A percentile compares a stretch with the other conserved stretches of the same genome.
Evolutionary conservation across 768 basidiomycete genomes (phyloP).

Genomic region (Coprinellus micaceus): DNA sequence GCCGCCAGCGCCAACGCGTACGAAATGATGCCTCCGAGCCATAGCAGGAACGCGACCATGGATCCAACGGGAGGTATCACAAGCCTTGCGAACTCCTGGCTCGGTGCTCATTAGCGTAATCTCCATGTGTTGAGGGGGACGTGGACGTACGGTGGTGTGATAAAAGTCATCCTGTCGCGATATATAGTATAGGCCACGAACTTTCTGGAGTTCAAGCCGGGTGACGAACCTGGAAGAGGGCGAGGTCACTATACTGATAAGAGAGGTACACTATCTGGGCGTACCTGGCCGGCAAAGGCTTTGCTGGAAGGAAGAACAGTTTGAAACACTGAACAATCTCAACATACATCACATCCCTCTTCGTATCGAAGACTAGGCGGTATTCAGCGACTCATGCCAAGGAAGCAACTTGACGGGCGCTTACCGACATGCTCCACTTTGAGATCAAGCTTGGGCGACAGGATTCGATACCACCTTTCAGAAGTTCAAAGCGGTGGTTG

Average conservation of each 20-base stretch:
- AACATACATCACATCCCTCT: conserved; percentile 39
- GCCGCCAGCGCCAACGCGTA: neutral
- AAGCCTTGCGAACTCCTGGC: neutral
- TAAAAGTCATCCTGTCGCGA: conserved; percentile 10
- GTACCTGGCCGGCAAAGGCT: conserved; percentile 30
- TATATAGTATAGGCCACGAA: conserved; percentile 5
- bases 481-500: neutral
- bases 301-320: conserved; percentile 43
- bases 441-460: conserved; percentile 49
- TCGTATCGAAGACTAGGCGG: conserved; percentile 45
- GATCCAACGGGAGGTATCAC: neutral
- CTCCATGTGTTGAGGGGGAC: neutral
- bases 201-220: conserved; percentile 6
- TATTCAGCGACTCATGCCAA: too few relatives aligned
- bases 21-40: neutral
- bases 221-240: conserved; percentile 1
- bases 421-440: conserved; percentile 42
- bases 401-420: conserved; percentile 19
- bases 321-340: conserved; percentile 54
- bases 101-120: neutral
- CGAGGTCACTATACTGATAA: neutral
- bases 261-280: neutral
- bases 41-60: neutral
- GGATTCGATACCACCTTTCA: conserved; percentile 58
- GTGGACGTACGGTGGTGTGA: conserved; percentile 6